Evolutionary conservation across 139 green algal genomes (phyloP), one percentile per base, ranked within the genome.

Genomic region (Marvania coccoides): DNA sequence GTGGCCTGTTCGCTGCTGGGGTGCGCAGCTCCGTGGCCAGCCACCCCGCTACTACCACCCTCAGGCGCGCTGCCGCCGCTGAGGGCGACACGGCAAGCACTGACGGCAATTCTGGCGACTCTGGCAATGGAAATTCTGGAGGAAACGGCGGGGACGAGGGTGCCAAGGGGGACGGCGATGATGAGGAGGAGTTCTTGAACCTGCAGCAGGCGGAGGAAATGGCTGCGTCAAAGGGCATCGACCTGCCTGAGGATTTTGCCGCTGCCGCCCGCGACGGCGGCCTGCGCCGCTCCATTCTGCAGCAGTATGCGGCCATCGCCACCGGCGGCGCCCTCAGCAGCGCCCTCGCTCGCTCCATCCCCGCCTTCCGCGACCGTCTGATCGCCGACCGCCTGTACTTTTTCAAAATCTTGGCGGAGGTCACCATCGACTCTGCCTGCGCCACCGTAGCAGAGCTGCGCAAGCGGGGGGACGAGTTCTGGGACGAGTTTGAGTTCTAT

Each of bases 401-500:
- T 12, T 97, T 95, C 82, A 95, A 94, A 59, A 75, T 95, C 6
- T 58, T 86, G n/a, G 80, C 73, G 3, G 90, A 98, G 82, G 72
- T 97, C 1, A 23, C 73, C 4, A 97, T 98, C 37, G 92, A 98
- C 61, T 91, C 86, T 66, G 87, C 84, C 91, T 98, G 93, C 72
- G 89, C 91, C 0, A 98, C 93, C 0, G 82, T 97, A 8, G 93
- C 93, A 0, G 93, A 98, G 72, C 81, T 98, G 40, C 81, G 88
- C 72, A 98, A 98, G 84, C 87, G 93, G 24, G 93, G 90, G 37
- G 72, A 92, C 13, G 82, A 96, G 24, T 98, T 98, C 71, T 98
- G 91, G 90, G 61, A 58, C 19, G 90, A 98, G 84, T 95, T 98
- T 77, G 93, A 98, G 69, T 94, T 98, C 51, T 98, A 98, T 79